Base-by-base conservation (phyloP, 768 basidiomycete species). In the Rhodotorula graminis region DNA sequence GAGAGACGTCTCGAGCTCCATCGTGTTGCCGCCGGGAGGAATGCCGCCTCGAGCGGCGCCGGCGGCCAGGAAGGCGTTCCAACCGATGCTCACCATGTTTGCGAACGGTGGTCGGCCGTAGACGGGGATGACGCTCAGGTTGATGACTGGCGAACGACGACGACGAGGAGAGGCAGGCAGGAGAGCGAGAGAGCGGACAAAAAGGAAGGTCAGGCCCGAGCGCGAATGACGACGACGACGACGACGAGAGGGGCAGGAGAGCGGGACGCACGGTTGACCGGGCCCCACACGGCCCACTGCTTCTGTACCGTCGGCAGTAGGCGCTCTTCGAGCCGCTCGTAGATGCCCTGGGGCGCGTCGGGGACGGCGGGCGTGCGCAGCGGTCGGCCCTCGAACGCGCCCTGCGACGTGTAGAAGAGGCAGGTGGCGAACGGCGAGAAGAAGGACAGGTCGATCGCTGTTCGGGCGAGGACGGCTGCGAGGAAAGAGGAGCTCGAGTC, bases 51-150 rank as follows among this genome's bases (percentile, higher is more conserved):
- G 64, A 46, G 52, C 42, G 25, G 58, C 58, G 10, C 61, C 65
- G 0, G 65, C 62, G 6, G 70, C 70, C 8, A 71, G 46, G 70
- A 67, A 71, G 8, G 53, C 42, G 23, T 64, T 65, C 70, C 70
- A 71, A 33, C 65, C 70, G 55, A 55, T 50, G 21, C 40, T 60
- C 53, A 78, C 42, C 27, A 76, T 19, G 65, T 77, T 77, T 66
- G 77, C 73, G 61, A 79, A 73, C 2, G 77, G 77, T 11, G 78
- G 78, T 1, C 78, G 67, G 5, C 73, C 77, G 61, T 77, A 77
- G 3, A 77, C 52, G 15, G 78, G 78, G 2, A 79, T 59, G 31
- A 76, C 27, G 21, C 40, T 52, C 19, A 67, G 61, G 61, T 59
- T 67, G 59, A 69, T 33, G 19, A 64, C 56, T 55, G 33, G 21